Conservation (phyloP, 1,284 basidiomycete species). For the Xanthoconium separans region DNA sequence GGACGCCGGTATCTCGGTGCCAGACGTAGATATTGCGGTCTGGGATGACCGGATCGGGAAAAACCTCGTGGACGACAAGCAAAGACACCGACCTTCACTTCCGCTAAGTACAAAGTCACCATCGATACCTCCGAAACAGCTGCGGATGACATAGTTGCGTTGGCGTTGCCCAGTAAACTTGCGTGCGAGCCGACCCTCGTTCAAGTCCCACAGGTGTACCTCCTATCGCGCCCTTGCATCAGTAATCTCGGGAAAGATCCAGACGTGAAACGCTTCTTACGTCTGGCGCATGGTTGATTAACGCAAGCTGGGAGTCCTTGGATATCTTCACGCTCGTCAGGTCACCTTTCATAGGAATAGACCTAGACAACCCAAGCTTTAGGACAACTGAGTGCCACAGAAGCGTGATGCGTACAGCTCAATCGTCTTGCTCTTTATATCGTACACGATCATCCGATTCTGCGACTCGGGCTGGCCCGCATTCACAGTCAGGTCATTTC, state of each 20-base stretch:
- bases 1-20: conserved; percentile 83
- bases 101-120: conserved; percentile 91
- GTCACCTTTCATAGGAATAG: conserved; percentile 70
- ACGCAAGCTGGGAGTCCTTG: conserved; percentile 80
- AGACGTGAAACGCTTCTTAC: conserved; percentile 46
- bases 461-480: conserved; percentile 43
- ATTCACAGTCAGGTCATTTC: conserved; percentile 36
- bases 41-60: conserved; percentile 33
- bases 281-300: conserved; percentile 86
- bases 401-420: conserved; percentile 52
- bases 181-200: conserved; percentile 65
- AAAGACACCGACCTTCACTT: conserved; percentile 75
- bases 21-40: conserved; percentile 93
- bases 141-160: conserved; percentile 80
- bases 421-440: conserved; percentile 61
- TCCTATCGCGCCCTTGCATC: conserved; percentile 53
- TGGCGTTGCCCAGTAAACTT: conserved; percentile 85
- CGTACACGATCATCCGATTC: conserved; percentile 76
- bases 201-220: conserved; percentile 84
- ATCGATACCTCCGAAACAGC: conserved; percentile 92
- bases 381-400: conserved; percentile 12
- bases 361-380: conserved; percentile 41
- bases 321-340: conserved; percentile 89
- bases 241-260: conserved; percentile 3
- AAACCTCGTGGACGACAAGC: background rate